Evolutionary conservation across 352 stramenopile species (phyloP).

Genomic region (Globisporangium alternatum): DNA sequence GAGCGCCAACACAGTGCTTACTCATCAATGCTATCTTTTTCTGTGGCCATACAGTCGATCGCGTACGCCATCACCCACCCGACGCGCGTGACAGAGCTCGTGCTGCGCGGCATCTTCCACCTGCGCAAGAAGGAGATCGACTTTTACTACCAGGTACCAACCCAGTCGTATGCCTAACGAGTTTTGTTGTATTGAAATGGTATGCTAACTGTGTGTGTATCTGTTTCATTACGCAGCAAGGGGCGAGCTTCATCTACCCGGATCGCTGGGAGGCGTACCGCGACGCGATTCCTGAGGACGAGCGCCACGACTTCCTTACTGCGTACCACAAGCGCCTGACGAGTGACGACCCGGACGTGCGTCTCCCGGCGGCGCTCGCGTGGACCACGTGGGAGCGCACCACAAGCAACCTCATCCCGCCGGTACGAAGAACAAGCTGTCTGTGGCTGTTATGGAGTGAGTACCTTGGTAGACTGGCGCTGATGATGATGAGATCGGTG

Average conservation of each 20-base stretch:
- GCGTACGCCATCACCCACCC: conserved; percentile 92
- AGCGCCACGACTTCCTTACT: conserved; percentile 80
- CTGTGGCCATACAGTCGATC: conserved; percentile 50
- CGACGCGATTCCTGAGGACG: conserved; percentile 81
- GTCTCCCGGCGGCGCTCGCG: conserved; percentile 74
- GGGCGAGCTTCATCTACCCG: conserved; percentile 88
- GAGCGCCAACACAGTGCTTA: conserved; percentile 1
- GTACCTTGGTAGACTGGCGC: background rate
- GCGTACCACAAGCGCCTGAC: conserved; percentile 88
- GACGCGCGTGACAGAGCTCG: conserved; percentile 73
- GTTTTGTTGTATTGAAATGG: background rate
- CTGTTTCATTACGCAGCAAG: conserved; percentile 27
- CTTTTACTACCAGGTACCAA: conserved; percentile 88
- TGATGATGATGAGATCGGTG: background rate
- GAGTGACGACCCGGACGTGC: conserved; percentile 81
- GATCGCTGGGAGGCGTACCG: conserved; percentile 90
- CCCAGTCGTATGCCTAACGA: background rate
- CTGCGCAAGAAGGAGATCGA: conserved; percentile 90
- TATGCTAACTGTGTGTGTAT: background rate
- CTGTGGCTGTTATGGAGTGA: background rate
- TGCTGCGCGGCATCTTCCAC: conserved; percentile 92
- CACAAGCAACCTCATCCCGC: conserved; percentile 79
- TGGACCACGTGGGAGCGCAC: conserved; percentile 93
- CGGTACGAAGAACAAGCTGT: conserved; percentile 23
- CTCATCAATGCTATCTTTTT: conserved; percentile 1